Evolutionary conservation across 371 early-diverging fungal species (phyloP).

Genomic region (Mortierella sp.): DNA sequence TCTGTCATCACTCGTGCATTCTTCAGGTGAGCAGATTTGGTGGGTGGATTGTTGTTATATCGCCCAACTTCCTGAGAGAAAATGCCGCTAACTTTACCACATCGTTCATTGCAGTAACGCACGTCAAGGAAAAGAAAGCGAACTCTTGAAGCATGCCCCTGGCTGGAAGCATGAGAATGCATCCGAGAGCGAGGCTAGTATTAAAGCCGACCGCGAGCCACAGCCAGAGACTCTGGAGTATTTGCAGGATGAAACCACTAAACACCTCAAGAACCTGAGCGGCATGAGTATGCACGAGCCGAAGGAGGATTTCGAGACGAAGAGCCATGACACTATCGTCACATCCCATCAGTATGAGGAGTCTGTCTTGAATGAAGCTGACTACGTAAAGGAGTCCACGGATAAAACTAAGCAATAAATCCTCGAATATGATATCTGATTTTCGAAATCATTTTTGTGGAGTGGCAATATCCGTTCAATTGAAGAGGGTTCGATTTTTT

Average conservation of each 20-base stretch:
- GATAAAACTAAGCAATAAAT: constrained; percentile 38
- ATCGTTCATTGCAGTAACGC: not conserved
- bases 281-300: constrained; percentile 5
- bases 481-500: too few species aligned
- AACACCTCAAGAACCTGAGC: constrained; percentile 16
- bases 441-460: too few species aligned
- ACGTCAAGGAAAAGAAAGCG: not conserved
- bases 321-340: constrained; percentile 5
- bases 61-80: too few species aligned
- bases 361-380: constrained; percentile 12
- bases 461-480: too few species aligned
- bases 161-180: constrained; percentile 55
- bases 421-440: too few species aligned
- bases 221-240: constrained; percentile 6
- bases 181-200: constrained; percentile 50
- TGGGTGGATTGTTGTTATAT: too few species aligned
- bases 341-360: constrained; percentile 11
- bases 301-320: constrained; percentile 17
- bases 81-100: too few species aligned
- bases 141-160: constrained; percentile 44
- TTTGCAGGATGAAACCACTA: constrained; percentile 23
- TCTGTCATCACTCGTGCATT: too few species aligned
- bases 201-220: constrained; percentile 35
- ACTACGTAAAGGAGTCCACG: constrained; percentile 30
- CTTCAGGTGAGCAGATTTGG: too few species aligned